phyloP scores from a whole-genome alignment of 2,329 filamentous ascomycete genomes.

The Aspergillus sp. region DNA sequence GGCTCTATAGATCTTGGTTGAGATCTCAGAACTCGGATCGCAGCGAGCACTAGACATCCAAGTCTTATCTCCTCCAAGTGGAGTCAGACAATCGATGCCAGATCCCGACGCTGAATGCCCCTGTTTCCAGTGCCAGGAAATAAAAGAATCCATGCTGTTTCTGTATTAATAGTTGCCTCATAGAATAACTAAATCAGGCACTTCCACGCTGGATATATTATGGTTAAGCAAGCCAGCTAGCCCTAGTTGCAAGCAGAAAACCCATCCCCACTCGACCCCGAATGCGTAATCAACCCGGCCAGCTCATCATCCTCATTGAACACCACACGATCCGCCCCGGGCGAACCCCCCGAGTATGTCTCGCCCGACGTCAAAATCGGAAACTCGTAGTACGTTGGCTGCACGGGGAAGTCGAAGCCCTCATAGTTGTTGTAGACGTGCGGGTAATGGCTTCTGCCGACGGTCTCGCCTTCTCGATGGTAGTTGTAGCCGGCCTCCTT shows the following conservation, averaged over 20 bases:
- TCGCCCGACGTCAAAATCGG: conserved; percentile 45
- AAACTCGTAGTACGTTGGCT: conserved; percentile 56
- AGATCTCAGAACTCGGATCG: too few relatives aligned
- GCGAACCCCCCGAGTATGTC: conserved; percentile 52
- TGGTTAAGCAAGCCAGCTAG: not conserved
- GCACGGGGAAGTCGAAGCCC: conserved; percentile 51
- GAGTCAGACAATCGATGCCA: too few relatives aligned
- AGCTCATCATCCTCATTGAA: conserved; percentile 51
- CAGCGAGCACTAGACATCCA: too few relatives aligned
- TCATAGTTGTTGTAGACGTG: conserved; percentile 56
- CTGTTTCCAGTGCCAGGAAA: too few relatives aligned
- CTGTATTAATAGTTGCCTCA: too few relatives aligned
- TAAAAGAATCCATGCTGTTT: too few relatives aligned
- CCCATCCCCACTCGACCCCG: conserved; percentile 58
- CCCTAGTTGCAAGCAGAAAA: conserved; percentile 52
- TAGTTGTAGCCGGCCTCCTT: conserved; percentile 45
- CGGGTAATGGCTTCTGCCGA: conserved; percentile 42
- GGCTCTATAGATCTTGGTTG: too few relatives aligned
- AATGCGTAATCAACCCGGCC: conserved; percentile 62
- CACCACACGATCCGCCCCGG: conserved; percentile 59
- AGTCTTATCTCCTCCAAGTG: too few relatives aligned
- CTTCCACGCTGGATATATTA: not conserved
- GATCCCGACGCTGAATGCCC: too few relatives aligned
- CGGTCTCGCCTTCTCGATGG: conserved; percentile 33
- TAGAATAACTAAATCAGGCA: not conserved